Conservation (phyloP, 768 basidiomycete species). For the Psilocybe sp. region DNA sequence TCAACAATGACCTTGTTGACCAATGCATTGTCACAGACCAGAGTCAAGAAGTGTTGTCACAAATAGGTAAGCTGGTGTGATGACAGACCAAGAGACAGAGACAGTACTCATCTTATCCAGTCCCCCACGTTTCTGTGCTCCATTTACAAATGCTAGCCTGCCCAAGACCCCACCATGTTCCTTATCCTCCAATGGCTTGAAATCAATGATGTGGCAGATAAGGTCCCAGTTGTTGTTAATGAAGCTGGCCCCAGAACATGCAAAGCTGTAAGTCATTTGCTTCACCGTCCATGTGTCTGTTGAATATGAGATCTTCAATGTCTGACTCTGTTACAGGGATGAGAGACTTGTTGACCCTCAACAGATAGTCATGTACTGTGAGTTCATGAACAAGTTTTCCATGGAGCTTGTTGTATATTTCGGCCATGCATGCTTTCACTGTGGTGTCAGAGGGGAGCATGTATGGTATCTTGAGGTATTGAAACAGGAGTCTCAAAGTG, state of each 20-base stretch:
- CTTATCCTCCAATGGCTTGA: slow-evolving; percentile 27
- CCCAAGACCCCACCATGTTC: slow-evolving; percentile 31
- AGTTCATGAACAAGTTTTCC: slow-evolving; percentile 22
- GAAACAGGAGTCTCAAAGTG: too few species aligned
- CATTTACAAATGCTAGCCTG: slow-evolving; percentile 26
- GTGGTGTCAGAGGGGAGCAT: too few species aligned
- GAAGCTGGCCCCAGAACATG: slow-evolving; percentile 25
- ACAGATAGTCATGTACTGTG: slow-evolving; percentile 11
- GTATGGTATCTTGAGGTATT: too few species aligned
- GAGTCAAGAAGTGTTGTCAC: slow-evolving; percentile 17
- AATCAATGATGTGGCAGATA: slow-evolving; percentile 28
- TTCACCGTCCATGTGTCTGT: slow-evolving; percentile 30
- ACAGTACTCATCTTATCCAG: slow-evolving; percentile 32
- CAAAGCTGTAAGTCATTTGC: slow-evolving; percentile 31
- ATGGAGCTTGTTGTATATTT: too few species aligned
- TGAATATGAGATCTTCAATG: slow-evolving; percentile 15
- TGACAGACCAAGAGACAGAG: background rate
- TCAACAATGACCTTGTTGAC: slow-evolving; percentile 30
- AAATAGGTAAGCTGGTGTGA: slow-evolving; percentile 5
- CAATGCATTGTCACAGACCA: slow-evolving; percentile 31
- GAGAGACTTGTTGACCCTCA: background rate
- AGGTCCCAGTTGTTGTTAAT: slow-evolving; percentile 30
- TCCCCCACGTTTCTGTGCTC: slow-evolving; percentile 18
- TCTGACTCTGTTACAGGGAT: slow-evolving; percentile 9
- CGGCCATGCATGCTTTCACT: too few species aligned